These are phyloP conservation scores for Metschnikowia kofuensis DNA, from an alignment of 805 yeast genomes.

Conservation along the genomic window DNA sequence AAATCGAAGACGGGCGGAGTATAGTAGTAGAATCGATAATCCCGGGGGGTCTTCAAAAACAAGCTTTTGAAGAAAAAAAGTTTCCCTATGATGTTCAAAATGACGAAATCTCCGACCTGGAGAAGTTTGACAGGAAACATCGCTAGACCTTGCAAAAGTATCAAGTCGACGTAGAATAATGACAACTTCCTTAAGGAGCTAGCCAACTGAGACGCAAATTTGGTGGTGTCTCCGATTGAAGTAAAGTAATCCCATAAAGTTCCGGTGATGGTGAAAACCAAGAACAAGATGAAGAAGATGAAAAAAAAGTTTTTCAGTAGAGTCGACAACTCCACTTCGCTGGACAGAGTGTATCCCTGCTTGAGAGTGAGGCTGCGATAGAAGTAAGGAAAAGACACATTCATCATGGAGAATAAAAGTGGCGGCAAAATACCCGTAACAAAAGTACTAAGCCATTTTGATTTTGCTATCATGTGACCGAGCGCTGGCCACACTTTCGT, in stretches of 20 bases:
- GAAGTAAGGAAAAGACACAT: constrained; percentile 52
- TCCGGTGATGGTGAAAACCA: constrained; percentile 61
- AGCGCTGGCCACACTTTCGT: constrained; percentile 57
- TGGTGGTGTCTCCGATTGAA: constrained; percentile 54
- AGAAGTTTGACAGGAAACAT: constrained; percentile 58
- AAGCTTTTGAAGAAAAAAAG: constrained; percentile 37
- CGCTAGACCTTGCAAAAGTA: constrained; percentile 66
- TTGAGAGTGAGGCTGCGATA: constrained; percentile 47
- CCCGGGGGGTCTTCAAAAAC: constrained; percentile 48
- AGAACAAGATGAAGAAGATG: constrained; percentile 57
- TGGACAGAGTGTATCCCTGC: constrained; percentile 55
- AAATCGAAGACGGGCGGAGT: constrained; percentile 60
- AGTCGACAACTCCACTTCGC: constrained; percentile 57
- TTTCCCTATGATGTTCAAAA: constrained; percentile 40
- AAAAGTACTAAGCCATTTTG: constrained; percentile 50
- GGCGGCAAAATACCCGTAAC: constrained; percentile 66
- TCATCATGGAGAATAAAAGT: constrained; percentile 53
- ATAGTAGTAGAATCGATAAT: constrained; percentile 49
- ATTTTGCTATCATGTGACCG: constrained; percentile 49
- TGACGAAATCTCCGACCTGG: constrained; percentile 52
- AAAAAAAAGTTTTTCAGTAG: constrained; percentile 58
- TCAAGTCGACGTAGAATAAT: constrained; percentile 56
- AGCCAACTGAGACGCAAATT: constrained; percentile 55
- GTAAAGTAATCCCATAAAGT: constrained; percentile 60
- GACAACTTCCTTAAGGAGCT: constrained; percentile 50